Conservation (phyloP, 805 yeast species). For the Barnettozyma pratensis region DNA sequence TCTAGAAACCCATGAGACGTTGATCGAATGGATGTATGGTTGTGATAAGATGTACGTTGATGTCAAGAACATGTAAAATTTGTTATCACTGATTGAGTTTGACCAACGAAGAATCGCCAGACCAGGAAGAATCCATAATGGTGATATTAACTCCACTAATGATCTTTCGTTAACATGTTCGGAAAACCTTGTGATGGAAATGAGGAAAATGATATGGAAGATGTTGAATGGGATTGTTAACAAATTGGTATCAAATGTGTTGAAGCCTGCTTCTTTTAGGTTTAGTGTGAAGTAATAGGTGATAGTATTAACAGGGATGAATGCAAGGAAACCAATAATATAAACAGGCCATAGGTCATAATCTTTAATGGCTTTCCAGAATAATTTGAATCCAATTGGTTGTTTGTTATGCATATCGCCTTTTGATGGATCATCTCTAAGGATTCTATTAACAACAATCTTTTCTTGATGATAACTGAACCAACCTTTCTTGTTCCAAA, state of each 20-base stretch:
- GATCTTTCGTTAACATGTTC: constrained; percentile 20
- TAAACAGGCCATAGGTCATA: constrained; percentile 56
- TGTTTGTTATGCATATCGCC: constrained; percentile 66
- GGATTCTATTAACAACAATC: constrained; percentile 51
- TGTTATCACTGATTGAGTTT: constrained; percentile 19
- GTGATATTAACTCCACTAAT: constrained; percentile 27
- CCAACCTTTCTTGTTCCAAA: constrained; percentile 48
- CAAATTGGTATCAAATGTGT: constrained; percentile 45
- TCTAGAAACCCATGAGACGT: constrained; percentile 42
- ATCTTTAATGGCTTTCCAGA: constrained; percentile 40
- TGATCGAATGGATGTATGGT: constrained; percentile 6
- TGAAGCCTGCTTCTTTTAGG: constrained; percentile 44
- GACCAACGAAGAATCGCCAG: constrained; percentile 32
- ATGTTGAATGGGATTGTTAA: constrained; percentile 46
- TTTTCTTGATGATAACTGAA: constrained; percentile 49
- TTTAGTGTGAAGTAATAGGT: constrained; percentile 42
- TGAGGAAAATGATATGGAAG: constrained; percentile 32
- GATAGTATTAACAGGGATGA: constrained; percentile 29
- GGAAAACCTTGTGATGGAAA: constrained; percentile 33
- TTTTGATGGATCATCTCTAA: constrained; percentile 63
- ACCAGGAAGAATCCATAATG: constrained; percentile 31
- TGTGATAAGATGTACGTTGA: constrained; percentile 3
- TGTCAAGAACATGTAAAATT: constrained; percentile 28
- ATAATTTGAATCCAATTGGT: constrained; percentile 34
- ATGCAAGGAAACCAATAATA: constrained; percentile 39